These are phyloP conservation scores for Cladosporium oxysporum DNA, from an alignment of 2,329 filamentous ascomycete genomes.

Conservation along the genomic window DNA sequence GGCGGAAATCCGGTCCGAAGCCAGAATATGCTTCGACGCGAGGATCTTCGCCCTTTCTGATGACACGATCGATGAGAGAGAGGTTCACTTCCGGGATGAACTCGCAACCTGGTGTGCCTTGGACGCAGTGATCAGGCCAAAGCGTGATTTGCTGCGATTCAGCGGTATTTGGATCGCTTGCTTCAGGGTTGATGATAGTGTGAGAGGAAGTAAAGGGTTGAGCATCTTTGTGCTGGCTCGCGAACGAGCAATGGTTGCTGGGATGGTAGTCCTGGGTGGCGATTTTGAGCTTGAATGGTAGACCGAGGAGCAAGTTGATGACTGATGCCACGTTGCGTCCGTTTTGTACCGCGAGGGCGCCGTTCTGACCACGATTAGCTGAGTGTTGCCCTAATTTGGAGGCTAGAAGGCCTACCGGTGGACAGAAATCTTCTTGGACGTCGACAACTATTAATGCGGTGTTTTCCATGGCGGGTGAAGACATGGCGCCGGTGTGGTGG, in stretches of 20 bases:
- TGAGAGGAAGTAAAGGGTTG: conserved; percentile 66
- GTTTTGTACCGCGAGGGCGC: conserved; percentile 76
- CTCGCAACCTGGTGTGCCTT: conserved; percentile 69
- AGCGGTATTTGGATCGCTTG: conserved; percentile 44
- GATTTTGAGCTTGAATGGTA: conserved; percentile 72
- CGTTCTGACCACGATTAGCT: conserved; percentile 81
- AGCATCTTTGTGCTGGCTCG: conserved; percentile 70
- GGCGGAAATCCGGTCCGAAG: conserved; percentile 77
- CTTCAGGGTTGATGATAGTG: conserved; percentile 65
- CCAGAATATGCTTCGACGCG: conserved; percentile 91
- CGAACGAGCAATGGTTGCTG: conserved; percentile 80
- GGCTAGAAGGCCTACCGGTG: conserved; percentile 5
- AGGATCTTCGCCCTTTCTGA: conserved; percentile 76
- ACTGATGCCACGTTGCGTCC: conserved; percentile 69
- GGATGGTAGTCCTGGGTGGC: conserved; percentile 96
- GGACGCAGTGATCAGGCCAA: conserved; percentile 91
- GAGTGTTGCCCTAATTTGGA: not conserved
- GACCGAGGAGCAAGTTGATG: conserved; percentile 73
- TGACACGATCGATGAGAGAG: conserved; percentile 60
- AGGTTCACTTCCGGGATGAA: conserved; percentile 71
- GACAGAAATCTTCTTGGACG: conserved; percentile 22
- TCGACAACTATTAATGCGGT: conserved; percentile 20
- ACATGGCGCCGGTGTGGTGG: not conserved
- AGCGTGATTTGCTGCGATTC: conserved; percentile 53
- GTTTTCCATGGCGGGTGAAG: conserved; percentile 1